A percentile compares a stretch with the other conserved stretches of the same genome.
Conservation (phyloP, 768 basidiomycete genomes). For the Rhizopogon vulgaris region DNA sequence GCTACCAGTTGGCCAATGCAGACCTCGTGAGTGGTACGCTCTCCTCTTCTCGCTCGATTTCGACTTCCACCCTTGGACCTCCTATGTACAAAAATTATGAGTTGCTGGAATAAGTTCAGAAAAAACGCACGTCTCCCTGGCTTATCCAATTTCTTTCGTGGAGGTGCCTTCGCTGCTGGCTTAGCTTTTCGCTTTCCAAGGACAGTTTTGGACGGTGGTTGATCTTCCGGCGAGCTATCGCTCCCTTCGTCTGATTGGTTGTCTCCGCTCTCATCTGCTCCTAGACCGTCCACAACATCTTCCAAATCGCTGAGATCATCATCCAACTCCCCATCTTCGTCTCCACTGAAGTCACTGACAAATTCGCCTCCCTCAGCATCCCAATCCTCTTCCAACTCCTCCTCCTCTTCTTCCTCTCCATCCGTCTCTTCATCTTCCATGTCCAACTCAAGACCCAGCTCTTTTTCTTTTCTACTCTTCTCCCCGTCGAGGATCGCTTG, state of each 20-base stretch:
- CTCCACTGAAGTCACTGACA: conserved; percentile 49
- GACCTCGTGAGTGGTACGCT: conserved; percentile 51
- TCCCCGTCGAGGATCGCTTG: conserved; percentile 84
- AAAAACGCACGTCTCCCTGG: conserved; percentile 50
- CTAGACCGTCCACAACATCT: conserved; percentile 41
- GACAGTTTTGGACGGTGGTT: conserved; percentile 32
- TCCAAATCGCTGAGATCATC: conserved; percentile 56
- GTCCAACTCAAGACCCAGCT: conserved; percentile 35
- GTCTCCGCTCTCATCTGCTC: conserved; percentile 39
- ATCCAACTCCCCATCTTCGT: conserved; percentile 38
- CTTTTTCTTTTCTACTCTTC: conserved; percentile 39
- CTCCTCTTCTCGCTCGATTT: conserved; percentile 93
- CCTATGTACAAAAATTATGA: conserved; percentile 31
- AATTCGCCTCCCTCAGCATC: conserved; percentile 47
- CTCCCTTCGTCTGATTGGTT: conserved; percentile 36
- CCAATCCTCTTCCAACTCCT: conserved; percentile 43
- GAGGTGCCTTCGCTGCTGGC: conserved; percentile 31
- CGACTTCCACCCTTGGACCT: conserved; percentile 85
- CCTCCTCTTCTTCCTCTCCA: conserved; percentile 45
- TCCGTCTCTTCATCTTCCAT: conserved; percentile 52
- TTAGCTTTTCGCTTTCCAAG: conserved; percentile 69
- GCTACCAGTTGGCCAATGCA: conserved; percentile 48
- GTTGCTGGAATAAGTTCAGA: conserved; percentile 1
- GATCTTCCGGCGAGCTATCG: conserved; percentile 31
- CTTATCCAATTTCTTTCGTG: conserved; percentile 52